Base-by-base conservation (phyloP, 345 rosid genomes). In the Salix caprea region DNA sequence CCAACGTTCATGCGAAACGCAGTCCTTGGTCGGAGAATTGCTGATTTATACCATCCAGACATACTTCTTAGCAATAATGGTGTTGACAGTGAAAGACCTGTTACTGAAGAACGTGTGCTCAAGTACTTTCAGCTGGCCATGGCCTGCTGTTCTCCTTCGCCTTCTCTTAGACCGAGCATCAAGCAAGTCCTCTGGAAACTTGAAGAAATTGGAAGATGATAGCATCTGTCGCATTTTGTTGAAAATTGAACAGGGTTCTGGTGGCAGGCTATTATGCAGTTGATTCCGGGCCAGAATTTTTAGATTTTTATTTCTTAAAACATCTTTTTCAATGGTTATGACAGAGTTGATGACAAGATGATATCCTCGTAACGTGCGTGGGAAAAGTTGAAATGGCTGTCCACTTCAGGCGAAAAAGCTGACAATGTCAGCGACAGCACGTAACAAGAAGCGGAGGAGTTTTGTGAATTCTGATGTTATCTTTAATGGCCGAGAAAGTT, bases 101-200 rank as follows among this genome's bases (percentile, higher is more conserved):
- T 87, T 24, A 85, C 84, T 12, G 91, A 93, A 89, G 97, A 90
- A 79, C 42, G 77, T 77, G 79, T 92, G 26, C 87, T 90, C 28
- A 85, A 87, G 81, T 88, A 86, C 78, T 88, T 90, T 82, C 96
- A 90, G 80, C 89, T 95, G 78, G 97, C 97, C 4, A 82, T 91
- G 90, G 82, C 94, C 72, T 91, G 97, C 77, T 95, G 97, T 83
- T 92, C 99, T 70, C 94, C 94, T 76, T 89, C 90, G 0, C 93
- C 97, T 81, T 88, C 95, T 52, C 91, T 92, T 54, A 88, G 99
- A 71, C 97, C 97, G 2, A 88, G 78, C 79, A 86, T 82, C 15
- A 89, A 85, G 73, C 93, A 89, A 87, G 88, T 91, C n/a, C 80
- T 91, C 67, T 65, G 61, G 81, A 88, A 85, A 82, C 97, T 95